These are phyloP conservation scores for Chamaecrista fasciculata DNA, from an alignment of 306 rosid species.

Conservation along the genomic window DNA sequence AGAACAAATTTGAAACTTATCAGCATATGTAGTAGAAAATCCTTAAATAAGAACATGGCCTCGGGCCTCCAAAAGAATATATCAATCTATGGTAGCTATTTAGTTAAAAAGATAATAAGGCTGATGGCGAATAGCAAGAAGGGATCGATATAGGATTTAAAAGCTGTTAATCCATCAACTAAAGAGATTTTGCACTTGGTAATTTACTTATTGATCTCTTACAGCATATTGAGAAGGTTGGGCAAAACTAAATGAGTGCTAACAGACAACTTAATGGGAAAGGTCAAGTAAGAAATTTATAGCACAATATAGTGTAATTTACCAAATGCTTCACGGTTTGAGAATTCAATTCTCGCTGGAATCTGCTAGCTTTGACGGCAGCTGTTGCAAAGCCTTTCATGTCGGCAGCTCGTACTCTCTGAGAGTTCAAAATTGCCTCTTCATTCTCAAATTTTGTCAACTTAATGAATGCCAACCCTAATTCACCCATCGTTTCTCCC, in stretches of 20 bases:
- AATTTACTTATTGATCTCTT: background rate
- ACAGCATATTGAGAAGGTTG: slow-evolving; percentile 7
- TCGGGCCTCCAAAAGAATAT: slow-evolving; percentile 4
- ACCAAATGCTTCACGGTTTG: slow-evolving; percentile 97
- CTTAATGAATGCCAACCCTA: slow-evolving; percentile 82
- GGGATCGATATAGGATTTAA: background rate
- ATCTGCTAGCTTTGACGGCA: slow-evolving; percentile 91
- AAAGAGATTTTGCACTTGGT: background rate
- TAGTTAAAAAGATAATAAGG: background rate
- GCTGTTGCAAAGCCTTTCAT: slow-evolving; percentile 89
- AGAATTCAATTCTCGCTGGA: slow-evolving; percentile 80
- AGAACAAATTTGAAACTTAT: slow-evolving; percentile 30
- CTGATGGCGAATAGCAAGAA: slow-evolving; percentile 3
- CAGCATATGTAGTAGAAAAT: slow-evolving; percentile 21
- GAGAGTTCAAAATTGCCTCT: slow-evolving; percentile 62
- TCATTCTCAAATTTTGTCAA: slow-evolving; percentile 87
- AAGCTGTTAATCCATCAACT: background rate
- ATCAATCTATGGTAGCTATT: background rate
- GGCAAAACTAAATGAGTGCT: background rate
- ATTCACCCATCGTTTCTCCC: slow-evolving; percentile 92
- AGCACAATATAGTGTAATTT: slow-evolving; percentile 15
- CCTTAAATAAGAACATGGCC: background rate
- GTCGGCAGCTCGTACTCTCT: slow-evolving; percentile 72
- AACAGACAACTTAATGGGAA: slow-evolving; percentile 7
- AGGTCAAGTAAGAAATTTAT: slow-evolving; percentile 1